These are phyloP conservation scores for Xenoacremonium recifei DNA, from an alignment of 2,329 filamentous ascomycete genomes.

Conservation along the genomic window DNA sequence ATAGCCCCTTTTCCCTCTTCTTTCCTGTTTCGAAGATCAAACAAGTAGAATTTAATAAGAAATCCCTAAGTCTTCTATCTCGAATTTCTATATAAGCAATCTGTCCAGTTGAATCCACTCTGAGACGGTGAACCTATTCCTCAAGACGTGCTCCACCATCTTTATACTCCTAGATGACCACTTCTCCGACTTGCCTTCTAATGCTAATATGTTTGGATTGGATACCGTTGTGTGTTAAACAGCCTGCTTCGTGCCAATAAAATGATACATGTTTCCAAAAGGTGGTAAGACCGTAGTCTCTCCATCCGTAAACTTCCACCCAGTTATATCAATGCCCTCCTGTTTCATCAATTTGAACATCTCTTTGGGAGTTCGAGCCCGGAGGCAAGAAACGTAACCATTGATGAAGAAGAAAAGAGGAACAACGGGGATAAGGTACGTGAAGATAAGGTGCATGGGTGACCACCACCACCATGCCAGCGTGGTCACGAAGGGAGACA, in stretches of 20 bases:
- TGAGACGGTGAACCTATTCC: too few relatives aligned
- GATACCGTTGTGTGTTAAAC: too few relatives aligned
- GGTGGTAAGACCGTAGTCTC: conserved; percentile 19
- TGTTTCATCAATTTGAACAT: conserved; percentile 15
- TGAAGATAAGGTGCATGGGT: conserved; percentile 20
- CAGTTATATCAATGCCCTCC: conserved; percentile 15
- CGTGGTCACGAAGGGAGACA: conserved; percentile 19
- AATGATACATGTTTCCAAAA: conserved; percentile 20
- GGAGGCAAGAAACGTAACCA: conserved; percentile 18
- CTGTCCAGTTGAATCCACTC: too few relatives aligned
- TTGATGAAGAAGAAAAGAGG: conserved; percentile 21
- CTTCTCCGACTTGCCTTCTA: too few relatives aligned
- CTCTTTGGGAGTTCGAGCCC: conserved; percentile 14
- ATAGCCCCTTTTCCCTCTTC: too few relatives aligned
- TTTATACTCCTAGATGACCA: too few relatives aligned
- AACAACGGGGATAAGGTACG: conserved; percentile 17
- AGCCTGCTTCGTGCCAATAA: conserved; percentile 16
- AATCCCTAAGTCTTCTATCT: too few relatives aligned
- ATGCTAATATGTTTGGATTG: too few relatives aligned
- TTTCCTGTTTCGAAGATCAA: too few relatives aligned
- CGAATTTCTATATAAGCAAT: too few relatives aligned
- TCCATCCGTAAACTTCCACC: conserved; percentile 16
- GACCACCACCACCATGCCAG: conserved; percentile 21
- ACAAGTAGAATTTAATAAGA: too few relatives aligned
- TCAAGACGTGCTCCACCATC: too few relatives aligned